A percentile compares a stretch with the other conserved stretches of the same genome.
Evolutionary conservation across 495 filamentous ascomycete species (phyloP).

Genomic region (Chaetomidium leptoderma): DNA sequence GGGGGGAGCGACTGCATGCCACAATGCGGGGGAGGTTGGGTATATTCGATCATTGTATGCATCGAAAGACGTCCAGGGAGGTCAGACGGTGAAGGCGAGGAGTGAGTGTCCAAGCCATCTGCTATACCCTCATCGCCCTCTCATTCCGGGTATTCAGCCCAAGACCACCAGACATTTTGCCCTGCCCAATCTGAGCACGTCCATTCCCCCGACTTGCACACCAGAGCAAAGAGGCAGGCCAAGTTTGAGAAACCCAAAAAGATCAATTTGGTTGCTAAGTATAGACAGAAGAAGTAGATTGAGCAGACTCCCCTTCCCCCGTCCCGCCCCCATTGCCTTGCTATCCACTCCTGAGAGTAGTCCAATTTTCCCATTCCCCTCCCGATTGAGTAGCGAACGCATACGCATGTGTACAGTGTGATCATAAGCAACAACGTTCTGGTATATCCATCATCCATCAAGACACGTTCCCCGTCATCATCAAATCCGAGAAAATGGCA

Average conservation of each 20-base stretch:
- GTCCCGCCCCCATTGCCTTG: background rate
- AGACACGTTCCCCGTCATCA: background rate
- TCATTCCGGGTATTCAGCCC: conserved; percentile 21
- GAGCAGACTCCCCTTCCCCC: background rate
- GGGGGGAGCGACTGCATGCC: conserved; percentile 8
- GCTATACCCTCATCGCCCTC: conserved; percentile 4
- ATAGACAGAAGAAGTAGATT: conserved; percentile 14
- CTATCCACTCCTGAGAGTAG: background rate
- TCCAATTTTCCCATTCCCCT: background rate
- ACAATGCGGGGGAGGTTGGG: conserved; percentile 10
- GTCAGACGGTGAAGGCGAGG: background rate
- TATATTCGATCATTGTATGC: conserved; percentile 10
- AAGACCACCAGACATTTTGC: background rate
- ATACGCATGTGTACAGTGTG: too few relatives aligned
- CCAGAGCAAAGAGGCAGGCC: background rate
- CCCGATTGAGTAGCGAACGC: background rate
- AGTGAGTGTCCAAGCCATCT: background rate
- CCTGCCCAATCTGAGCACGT: conserved; percentile 6
- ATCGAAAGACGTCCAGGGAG: background rate
- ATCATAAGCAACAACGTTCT: conserved; percentile 6
- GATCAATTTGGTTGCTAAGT: background rate
- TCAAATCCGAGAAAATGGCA: background rate
- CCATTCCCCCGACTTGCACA: background rate
- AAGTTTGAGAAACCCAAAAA: background rate
- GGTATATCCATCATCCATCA: conserved; percentile 19